Percentiles rank a stretch among this genome's conserved stretches.
Conservation (phyloP, 1,284 basidiomycete genomes). For the Phlebopus sp. region DNA sequence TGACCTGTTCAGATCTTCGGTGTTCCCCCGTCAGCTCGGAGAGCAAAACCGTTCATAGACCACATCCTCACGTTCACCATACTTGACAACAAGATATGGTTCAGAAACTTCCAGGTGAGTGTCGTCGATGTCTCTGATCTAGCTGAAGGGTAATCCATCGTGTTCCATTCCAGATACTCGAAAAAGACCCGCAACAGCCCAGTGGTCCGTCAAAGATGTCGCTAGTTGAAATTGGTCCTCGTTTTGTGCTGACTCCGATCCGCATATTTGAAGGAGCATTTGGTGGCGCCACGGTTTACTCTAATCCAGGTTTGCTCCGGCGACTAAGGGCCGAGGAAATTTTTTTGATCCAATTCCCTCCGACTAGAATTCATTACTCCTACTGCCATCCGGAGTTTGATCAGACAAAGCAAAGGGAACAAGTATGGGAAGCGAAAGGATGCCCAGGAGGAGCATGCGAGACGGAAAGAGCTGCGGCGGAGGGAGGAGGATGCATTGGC, state of each 20-base stretch:
- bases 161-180: constrained; percentile 54
- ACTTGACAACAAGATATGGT: constrained; percentile 97
- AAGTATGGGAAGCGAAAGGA: constrained; percentile 83
- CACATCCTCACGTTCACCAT: constrained; percentile 96
- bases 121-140: neutral
- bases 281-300: constrained; percentile 92
- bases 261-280: constrained; percentile 98
- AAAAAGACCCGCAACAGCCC: constrained; percentile 75
- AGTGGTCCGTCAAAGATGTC: constrained; percentile 75
- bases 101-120: constrained; percentile 93
- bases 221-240: constrained; percentile 93
- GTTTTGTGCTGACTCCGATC: constrained; percentile 97
- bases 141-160: constrained; percentile 2
- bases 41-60: constrained; percentile 96
- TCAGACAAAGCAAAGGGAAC: constrained; percentile 71
- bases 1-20: constrained; percentile 77
- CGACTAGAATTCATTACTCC: constrained; percentile 88
- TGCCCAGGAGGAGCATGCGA: constrained; percentile 64
- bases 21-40: constrained; percentile 86
- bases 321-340: constrained; percentile 7
- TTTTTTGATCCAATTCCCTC: constrained; percentile 7
- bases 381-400: constrained; percentile 72
- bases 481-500: constrained; percentile 79
- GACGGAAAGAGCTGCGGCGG: constrained; percentile 65
- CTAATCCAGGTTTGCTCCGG: constrained; percentile 77